phyloP scores from a whole-genome alignment of 169 alveolate species.

The Plasmodium yoelii region DNA sequence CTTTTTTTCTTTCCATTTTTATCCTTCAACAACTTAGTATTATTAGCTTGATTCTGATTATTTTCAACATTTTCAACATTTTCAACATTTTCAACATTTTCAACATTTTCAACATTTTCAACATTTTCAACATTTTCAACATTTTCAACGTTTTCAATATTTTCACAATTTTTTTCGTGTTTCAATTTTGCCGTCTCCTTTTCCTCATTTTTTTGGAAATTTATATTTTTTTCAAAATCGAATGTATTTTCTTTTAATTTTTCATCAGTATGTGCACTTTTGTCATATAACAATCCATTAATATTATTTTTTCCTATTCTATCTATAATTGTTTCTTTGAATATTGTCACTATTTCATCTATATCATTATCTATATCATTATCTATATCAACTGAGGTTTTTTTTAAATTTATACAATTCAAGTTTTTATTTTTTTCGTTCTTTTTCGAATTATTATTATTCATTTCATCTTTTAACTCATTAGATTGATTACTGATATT shows the following conservation, averaged over 20 bases:
- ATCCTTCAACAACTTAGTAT: neutral
- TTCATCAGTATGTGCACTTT: neutral
- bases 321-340: neutral
- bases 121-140: no score
- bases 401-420: neutral
- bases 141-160: no score
- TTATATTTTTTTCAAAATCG: neutral
- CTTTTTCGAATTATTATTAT: neutral
- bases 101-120: no score
- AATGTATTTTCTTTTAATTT: neutral
- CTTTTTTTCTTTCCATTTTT: neutral
- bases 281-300: neutral
- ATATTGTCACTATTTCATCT: neutral
- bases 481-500: neutral
- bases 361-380: conserved; percentile 1
- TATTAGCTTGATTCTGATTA: neutral
- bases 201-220: neutral
- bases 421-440: neutral
- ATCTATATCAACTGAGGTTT: neutral
- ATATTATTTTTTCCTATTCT: neutral
- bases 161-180: neutral
- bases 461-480: neutral
- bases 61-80: no score
- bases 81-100: no score
- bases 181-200: neutral